Evolutionary conservation across 495 filamentous ascomycete species (phyloP), one percentile per base, ranked within the genome.

Genomic region (Coniosporium apollinis): DNA sequence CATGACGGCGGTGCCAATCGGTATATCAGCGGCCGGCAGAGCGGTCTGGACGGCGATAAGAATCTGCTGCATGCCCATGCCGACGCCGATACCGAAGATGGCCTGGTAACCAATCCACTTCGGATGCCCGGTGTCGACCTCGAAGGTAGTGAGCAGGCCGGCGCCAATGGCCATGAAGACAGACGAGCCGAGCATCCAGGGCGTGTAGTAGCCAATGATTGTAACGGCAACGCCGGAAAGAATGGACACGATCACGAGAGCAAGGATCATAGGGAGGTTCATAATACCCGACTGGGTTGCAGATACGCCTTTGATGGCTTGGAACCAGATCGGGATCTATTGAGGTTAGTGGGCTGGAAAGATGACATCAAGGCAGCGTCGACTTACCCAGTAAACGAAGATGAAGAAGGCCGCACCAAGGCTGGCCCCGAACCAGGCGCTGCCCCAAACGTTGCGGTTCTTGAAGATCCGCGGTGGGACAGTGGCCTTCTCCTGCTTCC

Each of bases 271-370:
- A 0, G 84, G 84, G 8, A 93, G 56, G 41, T 74, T 81, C 54
- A 71, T 70, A 50, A 91, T 77, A 15, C 85, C 85, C 0, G 78
- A 83, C 22, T 69, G 58, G 9, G 72, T 67, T 9, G 84, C 77
- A 0, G 61, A 60, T 0, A 68, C 70, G 32, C 65, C 69, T 50
- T 85, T 76, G 52, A 93, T 73, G 4, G 81, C 71, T 48, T 94
- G 85, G 64, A 94, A 91, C 77, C 79, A 94, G 44, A 87, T 77
- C 0, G 85, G 83, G 14, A 92, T 56, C 61, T 78, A 77, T 36
- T 49, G 47, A 30, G 11, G 11, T 7, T 13, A 5, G 22, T 32
- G 17, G 16, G 13, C 1, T 33, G 28, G 3, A 19, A 20, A 13
- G 33, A 33, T 2, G 28, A 16, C 19, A 32, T n/a, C 22, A 40